Base-by-base conservation (phyloP, 306 rosid genomes). In the Ochetophila trinervis region DNA sequence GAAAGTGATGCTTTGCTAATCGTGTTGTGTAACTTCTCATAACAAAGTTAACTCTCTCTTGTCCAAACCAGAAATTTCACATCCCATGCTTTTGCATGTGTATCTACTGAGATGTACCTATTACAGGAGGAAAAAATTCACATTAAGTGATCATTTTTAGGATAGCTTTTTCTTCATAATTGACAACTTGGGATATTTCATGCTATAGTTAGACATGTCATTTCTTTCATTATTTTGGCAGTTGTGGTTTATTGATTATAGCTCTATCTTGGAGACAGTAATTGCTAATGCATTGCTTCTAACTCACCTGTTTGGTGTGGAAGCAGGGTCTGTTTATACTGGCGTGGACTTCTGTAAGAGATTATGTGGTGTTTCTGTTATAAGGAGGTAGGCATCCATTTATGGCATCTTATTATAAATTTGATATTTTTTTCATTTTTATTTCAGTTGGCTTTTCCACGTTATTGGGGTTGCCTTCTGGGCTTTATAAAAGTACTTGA, bases 261-360 rank as follows among this genome's bases (percentile, higher is more conserved):
- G 27, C 8, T 54, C 53, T 47, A 10, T n/a, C n/a, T n/a, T n/a
- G 21, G 2, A 34, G 32, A 24, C 18, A 30, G 62, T 19, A 27
- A 50, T 42, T 7, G 30, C 32, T 50, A n/a, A 58, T 67, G 44
- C 67, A 27, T 57, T 63, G 63, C 35, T 53, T 6, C 34, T 45
- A 63, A 47, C 40, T 36, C 70, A 32, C 48, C 60, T 35, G 34
- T 22, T 49, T 63, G 55, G 18, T 67, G 19, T 65, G 60, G 57
- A 62, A 74, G 80, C 96, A 94, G 99, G 84, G 60, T 88, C 92
- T 36, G 95, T 94, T 13, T 94, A 94, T 73, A 88, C 86, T 66
- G 99, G 99, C 37, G 99, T 94, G 54, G 99, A 94, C 75, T 94
- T 94, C 70, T 88, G 96, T 68, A 94, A 94, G 95, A 88, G 97